phyloP scores from a whole-genome alignment of 225 moss, liverwort and hornwort genomes.

The Physcomitrellopsis africana region DNA sequence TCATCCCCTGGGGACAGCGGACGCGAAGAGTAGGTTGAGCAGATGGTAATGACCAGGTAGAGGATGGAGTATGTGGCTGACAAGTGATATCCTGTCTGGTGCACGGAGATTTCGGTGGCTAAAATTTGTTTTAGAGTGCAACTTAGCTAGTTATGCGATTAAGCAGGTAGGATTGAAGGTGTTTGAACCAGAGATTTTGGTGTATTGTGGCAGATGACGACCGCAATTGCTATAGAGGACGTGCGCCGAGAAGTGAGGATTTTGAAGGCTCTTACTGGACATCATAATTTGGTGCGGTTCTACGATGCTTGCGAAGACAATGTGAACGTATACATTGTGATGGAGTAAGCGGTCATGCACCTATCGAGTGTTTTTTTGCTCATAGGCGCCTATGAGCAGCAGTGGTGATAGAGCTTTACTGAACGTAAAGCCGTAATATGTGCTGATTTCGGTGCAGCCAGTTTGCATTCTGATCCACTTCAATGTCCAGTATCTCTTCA shows the following conservation, averaged over 20 bases:
- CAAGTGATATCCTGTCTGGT: neutral
- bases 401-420: neutral
- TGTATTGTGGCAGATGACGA: slow-evolving; percentile 80
- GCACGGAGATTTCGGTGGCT: neutral
- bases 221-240: slow-evolving; percentile 98
- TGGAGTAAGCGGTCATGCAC: slow-evolving; percentile 74
- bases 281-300: slow-evolving; percentile 90
- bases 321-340: slow-evolving; percentile 95
- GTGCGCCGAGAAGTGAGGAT: slow-evolving; percentile 95
- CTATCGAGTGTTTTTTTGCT: neutral
- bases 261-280: slow-evolving; percentile 88
- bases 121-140: neutral
- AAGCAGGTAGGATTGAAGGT: neutral
- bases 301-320: slow-evolving; percentile 95
- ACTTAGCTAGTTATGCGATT: neutral
- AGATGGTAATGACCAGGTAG: neutral
- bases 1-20: neutral
- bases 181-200: slow-evolving; percentile 14
- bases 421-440: neutral
- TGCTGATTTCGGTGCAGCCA: neutral
- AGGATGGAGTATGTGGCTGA: neutral
- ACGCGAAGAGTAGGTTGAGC: neutral
- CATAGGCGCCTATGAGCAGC: neutral
- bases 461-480: neutral
- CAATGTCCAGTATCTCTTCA: neutral